A percentile compares a stretch with the other conserved stretches of the same genome.
These are phyloP conservation scores for Borealophlyctis nickersoniae DNA, from an alignment of 192 early-diverging fungal species.

Conservation along the genomic window DNA sequence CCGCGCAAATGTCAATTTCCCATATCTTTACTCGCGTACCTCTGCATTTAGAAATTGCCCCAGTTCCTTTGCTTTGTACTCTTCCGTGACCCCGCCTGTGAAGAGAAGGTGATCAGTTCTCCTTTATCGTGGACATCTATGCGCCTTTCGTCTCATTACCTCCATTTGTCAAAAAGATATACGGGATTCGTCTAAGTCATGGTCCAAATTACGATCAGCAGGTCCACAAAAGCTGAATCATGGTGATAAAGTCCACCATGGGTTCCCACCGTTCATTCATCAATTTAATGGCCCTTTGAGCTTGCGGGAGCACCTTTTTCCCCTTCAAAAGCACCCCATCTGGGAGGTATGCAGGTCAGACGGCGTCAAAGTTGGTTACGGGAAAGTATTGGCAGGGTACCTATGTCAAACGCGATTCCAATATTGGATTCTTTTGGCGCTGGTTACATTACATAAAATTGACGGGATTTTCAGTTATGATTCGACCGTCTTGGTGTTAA, in stretches of 20 bases:
- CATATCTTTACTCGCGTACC: constrained; percentile 11
- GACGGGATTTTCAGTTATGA: too few relatives aligned
- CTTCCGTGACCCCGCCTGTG: constrained; percentile 68
- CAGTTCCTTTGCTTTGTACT: constrained; percentile 67
- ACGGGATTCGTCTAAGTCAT: constrained; percentile 52
- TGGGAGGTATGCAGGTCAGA: constrained; percentile 64
- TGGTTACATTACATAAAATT: too few relatives aligned
- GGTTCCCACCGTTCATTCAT: constrained; percentile 45
- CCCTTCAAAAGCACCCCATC: constrained; percentile 90
- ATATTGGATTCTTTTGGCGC: constrained; percentile 12
- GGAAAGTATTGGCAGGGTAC: not conserved
- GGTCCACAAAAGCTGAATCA: not conserved
- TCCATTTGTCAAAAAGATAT: constrained; percentile 83
- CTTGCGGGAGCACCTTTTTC: constrained; percentile 62
- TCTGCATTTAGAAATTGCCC: constrained; percentile 27
- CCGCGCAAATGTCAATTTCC: not conserved
- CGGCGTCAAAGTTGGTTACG: not conserved
- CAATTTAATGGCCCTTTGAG: constrained; percentile 61
- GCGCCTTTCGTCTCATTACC: constrained; percentile 26
- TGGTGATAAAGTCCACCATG: constrained; percentile 4
- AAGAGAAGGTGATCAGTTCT: not conserved
- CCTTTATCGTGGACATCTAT: not conserved
- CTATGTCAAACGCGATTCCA: constrained; percentile 46
- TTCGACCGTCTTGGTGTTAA: too few relatives aligned
- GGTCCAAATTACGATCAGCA: not conserved